Conservation (phyloP, 768 basidiomycete genomes). For the Collybia nuda region DNA sequence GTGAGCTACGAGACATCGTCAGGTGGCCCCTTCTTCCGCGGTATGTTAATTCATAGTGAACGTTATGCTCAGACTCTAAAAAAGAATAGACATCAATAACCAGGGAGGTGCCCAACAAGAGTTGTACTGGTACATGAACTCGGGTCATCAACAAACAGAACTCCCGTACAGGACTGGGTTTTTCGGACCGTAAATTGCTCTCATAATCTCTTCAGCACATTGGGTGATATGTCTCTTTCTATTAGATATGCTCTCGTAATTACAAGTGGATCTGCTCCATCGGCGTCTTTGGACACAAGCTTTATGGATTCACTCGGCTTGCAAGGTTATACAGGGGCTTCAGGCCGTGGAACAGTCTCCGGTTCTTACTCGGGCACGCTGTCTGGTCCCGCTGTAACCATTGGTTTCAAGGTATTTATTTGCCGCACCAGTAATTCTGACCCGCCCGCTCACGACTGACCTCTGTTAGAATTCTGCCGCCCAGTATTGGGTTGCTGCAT, state of each 20-base stretch:
- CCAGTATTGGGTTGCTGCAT: constrained; percentile 47
- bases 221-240: no score
- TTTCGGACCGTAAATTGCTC: constrained; percentile 38
- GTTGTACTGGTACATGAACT: constrained; percentile 51
- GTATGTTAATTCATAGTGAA: constrained; percentile 14
- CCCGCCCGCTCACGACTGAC: background rate
- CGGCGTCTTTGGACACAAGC: constrained; percentile 37
- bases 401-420: constrained; percentile 38
- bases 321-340: constrained; percentile 42
- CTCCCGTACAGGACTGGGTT: constrained; percentile 39
- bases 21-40: constrained; percentile 52
- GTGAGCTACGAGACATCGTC: constrained; percentile 45
- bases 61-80: background rate
- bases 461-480: constrained; percentile 35
- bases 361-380: constrained; percentile 43
- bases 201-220: no score
- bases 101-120: constrained; percentile 47
- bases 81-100: constrained; percentile 40
- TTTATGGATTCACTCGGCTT: constrained; percentile 43
- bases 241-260: constrained; percentile 41
- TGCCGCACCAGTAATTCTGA: background rate
- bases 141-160: constrained; percentile 44
- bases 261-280: constrained; percentile 42
- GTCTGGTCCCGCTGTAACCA: constrained; percentile 35
- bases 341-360: constrained; percentile 41